Base-by-base conservation (phyloP, 1,284 basidiomycete species). In the Cryptococcus amylolentus region DNA sequence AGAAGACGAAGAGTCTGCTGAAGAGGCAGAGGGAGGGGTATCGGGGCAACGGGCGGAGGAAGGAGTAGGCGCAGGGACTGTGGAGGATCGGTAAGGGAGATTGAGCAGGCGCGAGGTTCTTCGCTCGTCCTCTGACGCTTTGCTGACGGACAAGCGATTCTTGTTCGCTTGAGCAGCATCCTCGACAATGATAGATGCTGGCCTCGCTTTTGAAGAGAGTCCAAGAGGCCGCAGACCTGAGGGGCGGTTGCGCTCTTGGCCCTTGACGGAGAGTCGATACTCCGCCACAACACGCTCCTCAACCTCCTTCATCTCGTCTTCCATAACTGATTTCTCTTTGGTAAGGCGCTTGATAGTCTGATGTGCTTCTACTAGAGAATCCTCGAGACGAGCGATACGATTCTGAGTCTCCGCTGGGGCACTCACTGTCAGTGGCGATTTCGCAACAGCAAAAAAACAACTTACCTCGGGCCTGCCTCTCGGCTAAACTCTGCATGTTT, bases 61-160 rank as follows among this genome's bases (percentile, higher is more conserved):
- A 48, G 23, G n/a, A 18, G 23, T 42, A 13, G 44, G 38, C 12
- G 28, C 28, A 40, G 35, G 40, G 10, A 37, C 18, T 42, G 49
- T 20, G 37, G 49, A 50, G 13, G 49, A 37, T n/a, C 38, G 49
- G 49, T 50, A 50, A n/a, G 49, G 49, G 7, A 50, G 16, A 40
- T 18, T 35, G n/a, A 16, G 26, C n/a, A 38, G 49, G 8, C 49
- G 37, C 16, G 49, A 38, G 12, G 42, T 44, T n/a, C 31, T 35
- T 35, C 31, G 6, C 42, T 18, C 42, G 42, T 18, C 42, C 42
- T 38, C n/a, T 16, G 48, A 13, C 27, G 35, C 12, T 8, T 18
- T 35, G 18, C n/a, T n/a, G 27, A 26, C 40, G 37, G 20, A 23
- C 27, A 3, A 35, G 8, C 38, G 49, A 16, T 40, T 50, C 16